Base-by-base conservation (phyloP, 495 filamentous ascomycete species). In the Pyrenula massariospora region DNA sequence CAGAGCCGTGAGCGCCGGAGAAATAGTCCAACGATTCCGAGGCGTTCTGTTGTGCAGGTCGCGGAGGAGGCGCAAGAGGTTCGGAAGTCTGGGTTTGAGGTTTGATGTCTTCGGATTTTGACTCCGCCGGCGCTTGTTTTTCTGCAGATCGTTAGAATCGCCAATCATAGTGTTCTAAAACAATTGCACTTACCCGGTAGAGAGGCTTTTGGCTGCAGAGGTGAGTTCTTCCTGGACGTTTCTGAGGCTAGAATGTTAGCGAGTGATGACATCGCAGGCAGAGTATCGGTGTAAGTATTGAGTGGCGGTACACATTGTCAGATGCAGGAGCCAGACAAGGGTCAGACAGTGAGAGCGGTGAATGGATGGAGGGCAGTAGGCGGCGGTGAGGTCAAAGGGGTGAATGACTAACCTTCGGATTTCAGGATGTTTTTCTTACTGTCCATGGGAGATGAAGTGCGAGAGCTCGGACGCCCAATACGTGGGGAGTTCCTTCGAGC, bases 11-110 rank as follows among this genome's bases (percentile, higher is more conserved):
- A 25, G 81, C 75, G 53, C 73, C 77, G 42, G 80, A 83, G 71
- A 91, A 94, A 73, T 91, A 92, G 64, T 93, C 87, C 25, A 84
- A 80, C n/a, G 78, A 81, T 64, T 85, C 79, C 57, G 71, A 63
- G 59, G 77, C 66, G 58, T 71, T 68, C 59, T 78, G 69, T 54
- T 79, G 77, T 36, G 73, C 71, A 52, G 89, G 89, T 68, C 86
- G 87, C 52, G 88, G 87, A 61, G 89, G 88, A 60, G 88, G 88
- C 57, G 85, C 86, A 67, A 93, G 80, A 25, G 83, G 82, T 61
- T 80, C 75, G 59, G 79, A 75, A 60, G 66, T 73, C 65, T 80
- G 70, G 48, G 67, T 57, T 22, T 48, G 61, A 51, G 48, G 48
- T 56, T 65, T 63, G 25, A 54, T 54, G 20, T 73, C 73, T 60